Conservation (phyloP, 305 asterid genomes). For the Fraxinus nigra region DNA sequence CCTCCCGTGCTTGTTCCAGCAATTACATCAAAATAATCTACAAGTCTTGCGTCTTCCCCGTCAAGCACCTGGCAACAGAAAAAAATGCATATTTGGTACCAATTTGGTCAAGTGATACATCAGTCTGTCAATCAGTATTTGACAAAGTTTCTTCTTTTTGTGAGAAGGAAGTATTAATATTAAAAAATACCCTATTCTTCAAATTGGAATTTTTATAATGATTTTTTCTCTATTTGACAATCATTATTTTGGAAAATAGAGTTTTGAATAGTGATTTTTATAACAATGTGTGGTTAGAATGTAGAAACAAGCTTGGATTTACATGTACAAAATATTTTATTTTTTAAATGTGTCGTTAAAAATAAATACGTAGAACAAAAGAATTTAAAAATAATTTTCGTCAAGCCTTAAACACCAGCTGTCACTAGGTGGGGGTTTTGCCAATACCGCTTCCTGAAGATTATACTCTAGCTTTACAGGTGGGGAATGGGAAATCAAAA, state of each 20-base stretch:
- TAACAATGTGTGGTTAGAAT: no score
- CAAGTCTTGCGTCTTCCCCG: slow-evolving; percentile 42
- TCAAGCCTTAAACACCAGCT: no score
- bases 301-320: no score
- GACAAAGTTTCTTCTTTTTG: background rate
- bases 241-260: no score
- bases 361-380: no score
- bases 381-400: no score
- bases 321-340: no score
- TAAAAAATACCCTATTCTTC: background rate
- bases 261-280: no score
- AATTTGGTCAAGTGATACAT: background rate
- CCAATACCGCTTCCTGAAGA: background rate
- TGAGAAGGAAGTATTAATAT: background rate
- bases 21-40: slow-evolving; percentile 49
- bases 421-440: background rate
- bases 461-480: no score
- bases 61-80: slow-evolving; percentile 28
- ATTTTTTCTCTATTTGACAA: no score
- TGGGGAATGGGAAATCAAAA: background rate
- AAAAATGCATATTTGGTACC: background rate
- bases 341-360: no score
- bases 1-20: slow-evolving; percentile 58
- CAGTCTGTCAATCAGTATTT: background rate
- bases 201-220: no score